Evolutionary conservation across 257 asterid species (phyloP).

Genomic region (Rehmannia glutinosa): DNA sequence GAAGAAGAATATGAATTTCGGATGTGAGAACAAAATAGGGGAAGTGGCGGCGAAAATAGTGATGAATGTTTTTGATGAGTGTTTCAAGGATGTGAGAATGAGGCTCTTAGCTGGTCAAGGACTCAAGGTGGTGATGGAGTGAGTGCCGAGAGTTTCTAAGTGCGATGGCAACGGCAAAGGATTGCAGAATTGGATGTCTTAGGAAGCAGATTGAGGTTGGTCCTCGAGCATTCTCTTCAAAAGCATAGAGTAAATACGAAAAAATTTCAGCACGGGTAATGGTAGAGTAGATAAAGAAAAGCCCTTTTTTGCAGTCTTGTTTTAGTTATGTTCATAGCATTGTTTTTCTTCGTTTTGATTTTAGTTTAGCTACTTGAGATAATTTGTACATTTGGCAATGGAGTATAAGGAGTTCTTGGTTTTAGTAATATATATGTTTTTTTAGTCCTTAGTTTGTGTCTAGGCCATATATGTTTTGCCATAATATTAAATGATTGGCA

Average conservation of each 20-base stretch:
- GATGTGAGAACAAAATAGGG: slow-evolving; percentile 20
- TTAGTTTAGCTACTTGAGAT: slow-evolving; percentile 6
- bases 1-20: background rate
- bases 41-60: slow-evolving; percentile 41
- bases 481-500: too few species aligned
- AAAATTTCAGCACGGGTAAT: slow-evolving; percentile 13
- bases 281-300: slow-evolving; percentile 9
- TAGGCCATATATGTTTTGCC: too few species aligned
- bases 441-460: background rate
- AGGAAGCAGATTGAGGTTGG: slow-evolving; percentile 65
- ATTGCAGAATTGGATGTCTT: slow-evolving; percentile 65
- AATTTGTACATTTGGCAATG: slow-evolving; percentile 26
- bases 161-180: slow-evolving; percentile 66
- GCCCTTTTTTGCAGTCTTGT: slow-evolving; percentile 8
- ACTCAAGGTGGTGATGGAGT: slow-evolving; percentile 22
- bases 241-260: slow-evolving; percentile 34
- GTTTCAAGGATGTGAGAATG: slow-evolving; percentile 48
- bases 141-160: slow-evolving; percentile 26
- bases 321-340: slow-evolving; percentile 9
- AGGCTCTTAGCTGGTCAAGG: slow-evolving; percentile 22
- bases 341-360: slow-evolving; percentile 2
- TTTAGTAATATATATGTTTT: too few species aligned
- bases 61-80: slow-evolving; percentile 55
- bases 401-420: slow-evolving; percentile 11
- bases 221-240: slow-evolving; percentile 49